Evolutionary conservation across 495 filamentous ascomycete species (phyloP).

Genomic region (Cladorrhinum samala): DNA sequence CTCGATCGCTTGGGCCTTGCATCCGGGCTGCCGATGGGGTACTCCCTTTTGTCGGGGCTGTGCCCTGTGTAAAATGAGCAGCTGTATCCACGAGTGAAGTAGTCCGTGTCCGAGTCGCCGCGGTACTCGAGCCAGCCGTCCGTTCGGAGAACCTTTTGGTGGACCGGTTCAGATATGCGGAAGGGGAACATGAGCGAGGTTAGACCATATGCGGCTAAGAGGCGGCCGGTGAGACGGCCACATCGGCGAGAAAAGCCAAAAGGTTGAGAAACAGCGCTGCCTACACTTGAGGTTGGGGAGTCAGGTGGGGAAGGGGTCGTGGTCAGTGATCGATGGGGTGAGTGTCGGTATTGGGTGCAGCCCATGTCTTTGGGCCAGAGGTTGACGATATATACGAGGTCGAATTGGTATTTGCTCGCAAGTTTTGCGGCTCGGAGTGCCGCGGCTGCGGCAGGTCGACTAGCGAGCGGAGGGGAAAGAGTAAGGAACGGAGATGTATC

Average conservation of each 20-base stretch:
- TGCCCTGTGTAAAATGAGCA: constrained; percentile 35
- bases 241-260: too few relatives aligned
- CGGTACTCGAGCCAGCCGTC: constrained; percentile 38
- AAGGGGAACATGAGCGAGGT: constrained; percentile 32
- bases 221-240: constrained; percentile 34
- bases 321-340: not conserved
- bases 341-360: not conserved
- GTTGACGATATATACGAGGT: constrained; percentile 40
- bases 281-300: constrained; percentile 1
- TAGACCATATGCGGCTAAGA: constrained; percentile 37
- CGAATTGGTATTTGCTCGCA: constrained; percentile 34
- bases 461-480: constrained; percentile 24
- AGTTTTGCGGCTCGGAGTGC: constrained; percentile 39
- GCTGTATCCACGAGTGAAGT: constrained; percentile 34
- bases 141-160: constrained; percentile 30
- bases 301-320: constrained; percentile 6
- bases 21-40: too few relatives aligned
- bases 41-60: constrained; percentile 9
- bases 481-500: constrained; percentile 14
- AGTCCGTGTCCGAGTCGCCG: constrained; percentile 20
- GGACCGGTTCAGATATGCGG: constrained; percentile 31
- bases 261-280: not conserved
- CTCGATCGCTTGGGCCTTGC: not conserved
- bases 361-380: constrained; percentile 34
- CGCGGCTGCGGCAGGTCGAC: constrained; percentile 25